Percentiles rank a stretch among this genome's conserved stretches.
These are phyloP conservation scores for Cylindrodendrum hubeiense DNA, from an alignment of 2,329 filamentous ascomycete genomes.

Conservation along the genomic window DNA sequence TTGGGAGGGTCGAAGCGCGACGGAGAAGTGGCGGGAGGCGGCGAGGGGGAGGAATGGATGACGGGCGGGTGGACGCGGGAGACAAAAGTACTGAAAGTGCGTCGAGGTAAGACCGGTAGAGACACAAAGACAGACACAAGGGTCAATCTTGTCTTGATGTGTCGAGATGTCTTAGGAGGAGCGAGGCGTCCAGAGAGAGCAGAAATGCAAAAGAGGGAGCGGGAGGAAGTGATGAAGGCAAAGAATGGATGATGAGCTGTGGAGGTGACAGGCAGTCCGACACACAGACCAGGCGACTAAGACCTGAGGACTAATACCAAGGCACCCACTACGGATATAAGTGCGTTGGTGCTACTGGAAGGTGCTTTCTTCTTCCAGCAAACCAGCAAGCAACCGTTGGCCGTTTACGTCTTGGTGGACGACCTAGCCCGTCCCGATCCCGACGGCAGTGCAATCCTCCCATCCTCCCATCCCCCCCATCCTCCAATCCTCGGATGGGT, in stretches of 20 bases:
- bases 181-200: neutral
- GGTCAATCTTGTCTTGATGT: conserved; percentile 6
- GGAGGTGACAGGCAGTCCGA: conserved; percentile 6
- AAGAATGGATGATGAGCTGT: conserved; percentile 13
- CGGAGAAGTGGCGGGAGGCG: conserved; percentile 4
- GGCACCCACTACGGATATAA: neutral
- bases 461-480: too few relatives aligned
- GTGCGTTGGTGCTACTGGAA: neutral
- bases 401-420: neutral
- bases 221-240: conserved; percentile 3
- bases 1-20: neutral
- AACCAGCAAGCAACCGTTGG: neutral
- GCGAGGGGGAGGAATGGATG: neutral
- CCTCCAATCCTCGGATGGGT: neutral
- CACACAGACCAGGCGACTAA: conserved; percentile 6
- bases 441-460: neutral
- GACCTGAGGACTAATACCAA: too few relatives aligned
- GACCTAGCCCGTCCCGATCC: too few relatives aligned
- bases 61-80: neutral
- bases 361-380: conserved; percentile 11
- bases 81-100: conserved; percentile 1
- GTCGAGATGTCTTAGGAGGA: neutral
- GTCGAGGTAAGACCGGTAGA: neutral
- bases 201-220: conserved; percentile 3
- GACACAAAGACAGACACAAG: neutral